Base-by-base conservation (phyloP, 75 land plant species). In the Isoetes taiwanensis region DNA sequence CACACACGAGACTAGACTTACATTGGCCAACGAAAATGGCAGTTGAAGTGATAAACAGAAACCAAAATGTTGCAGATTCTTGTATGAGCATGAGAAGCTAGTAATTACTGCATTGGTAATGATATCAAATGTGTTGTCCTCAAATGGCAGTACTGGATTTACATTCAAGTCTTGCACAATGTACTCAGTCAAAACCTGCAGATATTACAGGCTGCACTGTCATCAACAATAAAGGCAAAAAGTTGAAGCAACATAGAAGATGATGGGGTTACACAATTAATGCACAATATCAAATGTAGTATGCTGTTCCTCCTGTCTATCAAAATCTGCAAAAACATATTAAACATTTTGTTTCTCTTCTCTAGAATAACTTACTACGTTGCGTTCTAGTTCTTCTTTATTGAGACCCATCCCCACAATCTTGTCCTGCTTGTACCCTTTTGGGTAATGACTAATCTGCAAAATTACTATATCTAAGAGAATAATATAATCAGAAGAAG, bases 91-190 rank as follows among this genome's bases (percentile, higher is more conserved):
- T n/a, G n/a, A n/a, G n/a, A n/a, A n/a, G n/a, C n/a, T n/a, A n/a
- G n/a, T n/a, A n/a, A n/a, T 62, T 73, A 90, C 96, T 79, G 77
- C 94, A 76, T 88, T 93, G 5, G 98, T 93, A 40, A 87, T 93
- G 25, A 93, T 76, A 57, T 88, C 96, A 72, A 93, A 84, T 14
- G 81, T 65, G 48, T 77, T 76, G 55, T 84, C 96, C 41, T 80
- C 90, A 60, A 81, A 84, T 28, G 96, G 96, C 58, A 93, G 83
- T 24, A 57, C 64, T n/a, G 96, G 82, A 46, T 88, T 72, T 41
- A 59, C 57, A 60, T 93, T 93, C 34, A 93, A 58, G 71, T 93
- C 98, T 74, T 84, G 98, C 32, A 88, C 96, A 54, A 77, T 56
- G 59, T 81, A 76, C 68, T 84, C 86, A 35, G 98, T 93, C 43